Base-by-base conservation (phyloP, 2,329 filamentous ascomycete species). In the Huntiella abstrusa region DNA sequence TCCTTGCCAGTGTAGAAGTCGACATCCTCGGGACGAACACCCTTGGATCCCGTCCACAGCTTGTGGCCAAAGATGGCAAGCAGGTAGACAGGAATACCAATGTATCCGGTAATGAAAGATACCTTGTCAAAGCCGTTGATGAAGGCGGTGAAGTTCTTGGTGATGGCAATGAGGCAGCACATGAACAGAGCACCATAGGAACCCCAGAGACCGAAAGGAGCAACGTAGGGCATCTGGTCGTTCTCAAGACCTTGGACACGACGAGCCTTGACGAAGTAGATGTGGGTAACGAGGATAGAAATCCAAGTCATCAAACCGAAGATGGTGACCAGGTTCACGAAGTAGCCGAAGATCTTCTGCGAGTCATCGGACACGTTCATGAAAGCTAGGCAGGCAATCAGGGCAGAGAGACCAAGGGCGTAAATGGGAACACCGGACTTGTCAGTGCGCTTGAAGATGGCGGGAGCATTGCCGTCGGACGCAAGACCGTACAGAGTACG, bases 81-180 rank as follows among this genome's bases (percentile, higher is more conserved):
- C 13, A 86, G 60, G 59, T 84, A 87, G 16, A 87, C 60, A 1
- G 82, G 82, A 53, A 87, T 85, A 43, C 81, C 82, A 5, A 81
- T 64, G 59, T 86, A 86, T 19, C 78, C 79, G 0, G 79, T 84
- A 59, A 87, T 73, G 61, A 87, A 86, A 55, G 72, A 77, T 65
- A 80, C 77, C 45, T 67, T 68, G 48, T 59, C 54, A 22, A 51
- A 49, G 66, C 53, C 64, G 56, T 54, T 58, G 51, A 74, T 66
- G 60, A 91, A 91, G 49, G 80, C 77, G 47, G 73, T 68, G 61
- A 76, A 91, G 67, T 85, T 87, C 71, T 91, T 92, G 56, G 83
- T 88, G 44, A 92, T 57, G 1, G 80, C 73, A 51, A 91, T 81
- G 33, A 91, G 57, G 55, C 70, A 68, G 62, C 80, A 85, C 62